Conservation (phyloP, 1,284 basidiomycete genomes). For the Ganoderma lingzhi region DNA sequence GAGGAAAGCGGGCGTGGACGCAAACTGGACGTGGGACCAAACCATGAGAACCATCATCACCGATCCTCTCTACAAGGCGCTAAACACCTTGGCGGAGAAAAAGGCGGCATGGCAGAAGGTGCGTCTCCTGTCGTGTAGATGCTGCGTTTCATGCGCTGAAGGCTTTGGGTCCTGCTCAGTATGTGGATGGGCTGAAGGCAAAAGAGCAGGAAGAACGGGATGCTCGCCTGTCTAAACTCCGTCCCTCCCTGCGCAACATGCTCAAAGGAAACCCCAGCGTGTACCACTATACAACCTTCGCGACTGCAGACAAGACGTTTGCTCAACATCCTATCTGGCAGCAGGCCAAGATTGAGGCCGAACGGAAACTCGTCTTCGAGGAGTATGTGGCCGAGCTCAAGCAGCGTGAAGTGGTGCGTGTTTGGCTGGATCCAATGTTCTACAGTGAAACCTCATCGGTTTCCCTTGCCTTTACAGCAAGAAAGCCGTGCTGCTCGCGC, state of each 20-base stretch:
- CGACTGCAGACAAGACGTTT: constrained; percentile 86
- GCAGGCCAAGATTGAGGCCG: constrained; percentile 82
- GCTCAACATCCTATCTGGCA: constrained; percentile 89
- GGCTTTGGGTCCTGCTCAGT: constrained; percentile 53
- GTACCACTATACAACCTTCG: constrained; percentile 89
- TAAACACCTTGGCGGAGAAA: constrained; percentile 94
- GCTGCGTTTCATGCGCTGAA: constrained; percentile 20
- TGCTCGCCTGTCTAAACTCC: constrained; percentile 80
- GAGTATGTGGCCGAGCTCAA: constrained; percentile 89
- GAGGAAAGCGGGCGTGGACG: constrained; percentile 88
- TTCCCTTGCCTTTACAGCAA: constrained; percentile 55
- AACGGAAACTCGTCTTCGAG: constrained; percentile 87
- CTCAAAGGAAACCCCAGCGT: constrained; percentile 86
- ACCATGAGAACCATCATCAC: constrained; percentile 98
- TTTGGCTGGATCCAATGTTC: constrained; percentile 11
- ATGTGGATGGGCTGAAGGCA: constrained; percentile 67
- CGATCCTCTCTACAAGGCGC: constrained; percentile 95
- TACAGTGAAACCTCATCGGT: constrained; percentile 11
- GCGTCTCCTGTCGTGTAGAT: constrained; percentile 29
- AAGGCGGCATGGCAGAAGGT: constrained; percentile 95
- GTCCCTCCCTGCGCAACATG: constrained; percentile 86
- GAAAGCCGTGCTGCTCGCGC: constrained; percentile 78
- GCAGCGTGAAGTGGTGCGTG: constrained; percentile 82
- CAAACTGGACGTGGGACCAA: constrained; percentile 97
- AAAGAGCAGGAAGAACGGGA: constrained; percentile 85